phyloP scores from a whole-genome alignment of 108 stramenopile genomes.

The Skeletonema marinoi region DNA sequence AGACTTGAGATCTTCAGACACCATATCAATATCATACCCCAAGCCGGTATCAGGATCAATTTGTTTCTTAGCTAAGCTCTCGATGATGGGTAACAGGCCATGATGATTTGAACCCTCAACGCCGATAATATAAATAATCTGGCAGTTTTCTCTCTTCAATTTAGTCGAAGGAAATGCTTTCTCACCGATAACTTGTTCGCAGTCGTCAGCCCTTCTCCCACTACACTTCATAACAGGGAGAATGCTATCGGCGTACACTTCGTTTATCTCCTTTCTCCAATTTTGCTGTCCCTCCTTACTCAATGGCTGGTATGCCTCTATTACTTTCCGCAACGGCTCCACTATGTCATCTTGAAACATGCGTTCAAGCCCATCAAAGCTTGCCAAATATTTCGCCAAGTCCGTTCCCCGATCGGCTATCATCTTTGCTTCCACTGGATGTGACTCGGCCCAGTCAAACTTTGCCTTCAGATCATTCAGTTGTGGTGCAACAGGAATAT shows the following conservation, averaged over 20 bases:
- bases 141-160: slow-evolving; percentile 22
- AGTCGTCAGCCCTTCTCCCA: background rate
- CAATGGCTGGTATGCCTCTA: slow-evolving; percentile 11
- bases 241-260: background rate
- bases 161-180: background rate
- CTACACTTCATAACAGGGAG: slow-evolving; percentile 1
- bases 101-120: slow-evolving; percentile 42
- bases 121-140: slow-evolving; percentile 40
- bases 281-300: background rate
- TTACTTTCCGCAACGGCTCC: background rate
- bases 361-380: background rate
- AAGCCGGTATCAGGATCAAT: slow-evolving; percentile 25
- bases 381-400: slow-evolving; percentile 1
- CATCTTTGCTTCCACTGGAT: slow-evolving; percentile 6
- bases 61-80: slow-evolving; percentile 24
- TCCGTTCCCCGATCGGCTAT: slow-evolving; percentile 5
- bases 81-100: slow-evolving; percentile 29
- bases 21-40: slow-evolving; percentile 13
- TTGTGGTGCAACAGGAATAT: slow-evolving; percentile 14
- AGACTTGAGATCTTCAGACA: slow-evolving; percentile 10
- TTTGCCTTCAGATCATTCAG: slow-evolving; percentile 6
- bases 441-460: slow-evolving; percentile 21
- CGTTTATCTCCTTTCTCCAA: background rate
- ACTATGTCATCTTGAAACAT: slow-evolving; percentile 3
- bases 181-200: background rate